Evolutionary conservation across 2,329 filamentous ascomycete genomes (phyloP).

Genomic region (Immersiporthe knoxdaviesiana): DNA sequence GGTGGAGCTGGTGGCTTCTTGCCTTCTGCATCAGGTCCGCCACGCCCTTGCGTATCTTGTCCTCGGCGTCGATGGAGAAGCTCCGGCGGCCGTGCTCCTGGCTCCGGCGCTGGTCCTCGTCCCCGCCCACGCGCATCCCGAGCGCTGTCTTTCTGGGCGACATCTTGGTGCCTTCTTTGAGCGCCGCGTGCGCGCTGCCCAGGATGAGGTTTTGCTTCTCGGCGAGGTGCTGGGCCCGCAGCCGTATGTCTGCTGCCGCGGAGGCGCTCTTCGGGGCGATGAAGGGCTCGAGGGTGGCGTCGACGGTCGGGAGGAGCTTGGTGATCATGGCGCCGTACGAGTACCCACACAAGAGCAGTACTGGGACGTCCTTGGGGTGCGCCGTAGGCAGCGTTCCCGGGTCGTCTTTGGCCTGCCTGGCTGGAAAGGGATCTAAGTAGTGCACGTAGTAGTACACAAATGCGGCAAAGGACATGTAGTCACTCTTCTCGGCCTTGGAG

Average conservation of each 20-base stretch:
- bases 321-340: slow-evolving; percentile 89
- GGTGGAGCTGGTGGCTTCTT: slow-evolving; percentile 36
- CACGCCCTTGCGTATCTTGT: slow-evolving; percentile 51
- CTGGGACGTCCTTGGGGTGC: slow-evolving; percentile 32
- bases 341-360: slow-evolving; percentile 82
- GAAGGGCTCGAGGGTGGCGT: slow-evolving; percentile 64
- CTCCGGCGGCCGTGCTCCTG: slow-evolving; percentile 41
- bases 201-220: slow-evolving; percentile 60
- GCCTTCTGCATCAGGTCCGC: slow-evolving; percentile 51
- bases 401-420: background rate
- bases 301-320: slow-evolving; percentile 67
- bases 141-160: slow-evolving; percentile 31
- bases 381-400: slow-evolving; percentile 15
- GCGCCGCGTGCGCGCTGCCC: slow-evolving; percentile 41
- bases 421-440: slow-evolving; percentile 51
- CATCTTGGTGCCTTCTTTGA: slow-evolving; percentile 35
- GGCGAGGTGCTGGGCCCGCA: slow-evolving; percentile 70
- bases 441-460: slow-evolving; percentile 78
- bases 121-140: slow-evolving; percentile 54
- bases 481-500: slow-evolving; percentile 75
- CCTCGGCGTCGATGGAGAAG: slow-evolving; percentile 48
- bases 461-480: slow-evolving; percentile 82
- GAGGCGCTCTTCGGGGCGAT: slow-evolving; percentile 55
- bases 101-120: slow-evolving; percentile 48
- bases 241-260: slow-evolving; percentile 68